Base-by-base conservation (phyloP, 106 monocot genomes). In the Dendrobium huoshanense region DNA sequence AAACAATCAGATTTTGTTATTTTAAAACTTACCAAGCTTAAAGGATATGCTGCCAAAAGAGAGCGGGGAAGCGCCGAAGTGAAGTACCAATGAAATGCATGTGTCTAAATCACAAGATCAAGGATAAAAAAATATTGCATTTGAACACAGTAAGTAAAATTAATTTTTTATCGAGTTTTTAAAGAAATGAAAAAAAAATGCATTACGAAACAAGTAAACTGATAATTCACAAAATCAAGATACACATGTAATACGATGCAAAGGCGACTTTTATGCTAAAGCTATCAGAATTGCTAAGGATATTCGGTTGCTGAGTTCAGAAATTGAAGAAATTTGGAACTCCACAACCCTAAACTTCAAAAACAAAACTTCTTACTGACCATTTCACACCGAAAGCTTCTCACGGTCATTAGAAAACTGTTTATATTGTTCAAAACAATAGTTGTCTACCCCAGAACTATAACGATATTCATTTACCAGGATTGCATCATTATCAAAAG, bases 1-100 rank as follows among this genome's bases (percentile, higher is more conserved):
- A 45, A 8, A 78, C 19, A 40, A 78, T 19, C 31, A 77, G 55
- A 10, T 77, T 49, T 31, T 68, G 44, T 55, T 42, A 40, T 54
- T 47, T 70, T 24, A 5, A 15, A 86, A 70, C 94, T 91, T 33
- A 96, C 96, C 89, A 96, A 54, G 80, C 84, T 91, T 56, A 96
- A 87, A 77, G 96, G 96, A 87, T 93, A 96, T 74, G 91, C 91
- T 33, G 87, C 81, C 79, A 96, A 87, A 85, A 94, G 79, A 65
- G 93, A 82, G 22, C 96, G 96, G 17, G 96, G 96, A 81, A 96
- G 90, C 49, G 93, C 96, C 79, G 96, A 96, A 77, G 91, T 94
- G 78, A 96, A 96, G 81, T 96, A 96, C 96, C 93, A 96, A 81
- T 96, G 88, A 75, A 90, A 89, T 29, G 93, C 41, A 81, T 94